A percentile compares a stretch with the other conserved stretches of the same genome.
Evolutionary conservation across 2,329 filamentous ascomycete species (phyloP).

Genomic region (Phialophora chinensis): DNA sequence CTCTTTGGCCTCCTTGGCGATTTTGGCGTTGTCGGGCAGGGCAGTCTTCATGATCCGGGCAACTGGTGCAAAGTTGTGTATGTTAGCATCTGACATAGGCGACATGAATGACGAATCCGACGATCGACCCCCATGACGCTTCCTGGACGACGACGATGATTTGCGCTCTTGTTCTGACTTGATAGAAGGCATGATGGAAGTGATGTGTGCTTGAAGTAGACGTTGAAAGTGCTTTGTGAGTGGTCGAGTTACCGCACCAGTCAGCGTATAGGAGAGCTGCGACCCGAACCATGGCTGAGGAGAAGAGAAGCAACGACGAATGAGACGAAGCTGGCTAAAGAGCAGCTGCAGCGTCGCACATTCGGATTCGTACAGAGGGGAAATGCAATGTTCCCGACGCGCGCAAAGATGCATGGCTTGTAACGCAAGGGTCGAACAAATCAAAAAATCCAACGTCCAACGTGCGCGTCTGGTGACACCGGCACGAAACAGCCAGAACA

Average conservation of each 20-base stretch:
- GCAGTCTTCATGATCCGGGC: slow-evolving; percentile 99
- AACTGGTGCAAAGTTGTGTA: slow-evolving; percentile 92
- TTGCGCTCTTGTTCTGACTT: slow-evolving; percentile 36
- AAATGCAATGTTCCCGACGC: slow-evolving; percentile 37
- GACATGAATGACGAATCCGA: slow-evolving; percentile 47
- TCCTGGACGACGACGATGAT: slow-evolving; percentile 25
- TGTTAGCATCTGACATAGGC: slow-evolving; percentile 78
- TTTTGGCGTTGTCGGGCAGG: slow-evolving; percentile 96
- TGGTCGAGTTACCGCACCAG: slow-evolving; percentile 39
- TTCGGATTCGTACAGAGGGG: slow-evolving; percentile 35
- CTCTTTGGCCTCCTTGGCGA: slow-evolving; percentile 98
- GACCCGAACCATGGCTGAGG: slow-evolving; percentile 54
- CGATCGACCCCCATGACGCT: slow-evolving; percentile 49
- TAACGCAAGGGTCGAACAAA: slow-evolving; percentile 58
- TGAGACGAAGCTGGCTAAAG: slow-evolving; percentile 41
- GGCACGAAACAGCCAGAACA: not conserved
- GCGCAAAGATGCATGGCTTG: slow-evolving; percentile 43
- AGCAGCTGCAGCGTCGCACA: slow-evolving; percentile 36
- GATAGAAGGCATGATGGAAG: slow-evolving; percentile 33
- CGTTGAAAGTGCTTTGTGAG: slow-evolving; percentile 32
- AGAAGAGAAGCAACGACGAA: slow-evolving; percentile 47
- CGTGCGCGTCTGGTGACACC: slow-evolving; percentile 23
- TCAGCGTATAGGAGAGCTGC: slow-evolving; percentile 33
- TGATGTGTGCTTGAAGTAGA: slow-evolving; percentile 24
- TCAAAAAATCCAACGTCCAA: slow-evolving; percentile 48